Conservation (phyloP, 2,329 filamentous ascomycete genomes). For the Claviceps pazoutovae region DNA sequence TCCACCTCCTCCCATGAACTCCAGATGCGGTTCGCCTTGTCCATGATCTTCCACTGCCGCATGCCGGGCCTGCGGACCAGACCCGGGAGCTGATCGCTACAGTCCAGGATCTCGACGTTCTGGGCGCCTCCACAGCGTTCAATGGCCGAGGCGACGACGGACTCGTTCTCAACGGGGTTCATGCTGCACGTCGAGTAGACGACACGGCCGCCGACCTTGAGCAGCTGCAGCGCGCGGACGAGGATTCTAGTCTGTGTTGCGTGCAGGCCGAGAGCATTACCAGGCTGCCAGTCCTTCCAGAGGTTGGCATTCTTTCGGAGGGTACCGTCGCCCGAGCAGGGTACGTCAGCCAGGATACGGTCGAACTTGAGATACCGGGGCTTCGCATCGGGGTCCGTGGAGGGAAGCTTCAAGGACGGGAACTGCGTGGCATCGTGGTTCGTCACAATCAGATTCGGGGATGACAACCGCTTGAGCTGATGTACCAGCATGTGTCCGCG, state of each 20-base stretch:
- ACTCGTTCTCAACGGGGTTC: constrained; percentile 96
- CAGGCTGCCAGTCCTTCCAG: constrained; percentile 90
- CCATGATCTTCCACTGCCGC: constrained; percentile 79
- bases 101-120: constrained; percentile 77
- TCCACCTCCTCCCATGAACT: constrained; percentile 71
- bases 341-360: constrained; percentile 88
- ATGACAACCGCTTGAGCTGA: constrained; percentile 92
- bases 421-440: constrained; percentile 97
- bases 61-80: constrained; percentile 67
- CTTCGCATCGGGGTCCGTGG: constrained; percentile 36
- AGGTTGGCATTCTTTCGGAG: constrained; percentile 83
- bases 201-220: constrained; percentile 86
- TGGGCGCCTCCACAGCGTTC: constrained; percentile 71
- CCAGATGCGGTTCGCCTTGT: constrained; percentile 70
- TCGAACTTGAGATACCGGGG: constrained; percentile 87
- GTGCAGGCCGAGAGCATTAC: constrained; percentile 76
- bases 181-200: constrained; percentile 98
- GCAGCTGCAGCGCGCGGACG: constrained; percentile 82
- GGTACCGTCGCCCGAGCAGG: constrained; percentile 92
- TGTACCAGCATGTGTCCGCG: constrained; percentile 94
- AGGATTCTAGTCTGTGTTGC: constrained; percentile 79
- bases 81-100: constrained; percentile 59
- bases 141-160: constrained; percentile 77
- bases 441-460: constrained; percentile 89
- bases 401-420: constrained; percentile 75